Evolutionary conservation across 163 green algal species (phyloP).

Genomic region (Volvox carteri): DNA sequence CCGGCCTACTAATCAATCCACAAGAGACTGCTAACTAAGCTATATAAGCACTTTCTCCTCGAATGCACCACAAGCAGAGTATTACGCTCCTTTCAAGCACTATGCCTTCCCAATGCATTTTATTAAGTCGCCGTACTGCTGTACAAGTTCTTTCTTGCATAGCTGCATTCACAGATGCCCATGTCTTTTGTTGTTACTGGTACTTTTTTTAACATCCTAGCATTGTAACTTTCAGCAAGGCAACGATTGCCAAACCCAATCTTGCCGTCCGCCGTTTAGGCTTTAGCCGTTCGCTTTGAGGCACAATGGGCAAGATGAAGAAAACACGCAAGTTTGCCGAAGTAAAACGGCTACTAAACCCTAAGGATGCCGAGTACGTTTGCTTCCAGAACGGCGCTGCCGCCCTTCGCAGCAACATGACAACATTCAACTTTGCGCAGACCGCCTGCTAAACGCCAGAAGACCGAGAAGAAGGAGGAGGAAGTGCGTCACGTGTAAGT

Average conservation of each 20-base stretch:
- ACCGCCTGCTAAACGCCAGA: conserved; percentile 66
- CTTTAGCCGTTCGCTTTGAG: background rate
- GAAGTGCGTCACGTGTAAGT: conserved; percentile 92
- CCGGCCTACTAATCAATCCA: background rate
- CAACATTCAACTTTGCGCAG: conserved; percentile 34
- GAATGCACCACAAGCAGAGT: too few species aligned
- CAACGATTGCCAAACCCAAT: background rate
- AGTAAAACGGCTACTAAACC: conserved; percentile 96
- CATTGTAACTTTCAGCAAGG: background rate
- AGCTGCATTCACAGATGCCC: too few species aligned
- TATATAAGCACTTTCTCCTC: too few species aligned
- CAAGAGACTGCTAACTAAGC: background rate
- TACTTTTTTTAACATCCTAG: background rate
- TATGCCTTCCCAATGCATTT: background rate
- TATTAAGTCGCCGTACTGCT: background rate
- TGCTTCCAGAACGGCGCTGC: background rate
- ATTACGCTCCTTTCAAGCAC: background rate
- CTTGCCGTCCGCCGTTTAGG: background rate
- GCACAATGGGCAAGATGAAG: conserved; percentile 93
- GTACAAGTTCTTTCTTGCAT: background rate
- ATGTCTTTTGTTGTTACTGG: too few species aligned
- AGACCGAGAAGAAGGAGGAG: conserved; percentile 81
- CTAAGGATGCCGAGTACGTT: conserved; percentile 90
- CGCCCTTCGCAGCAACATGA: background rate
- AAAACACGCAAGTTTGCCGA: conserved; percentile 98